Evolutionary conservation across 2,329 filamentous ascomycete species (phyloP), one percentile per base, ranked within the genome.

Genomic region (Cordyceps cateniannulata): DNA sequence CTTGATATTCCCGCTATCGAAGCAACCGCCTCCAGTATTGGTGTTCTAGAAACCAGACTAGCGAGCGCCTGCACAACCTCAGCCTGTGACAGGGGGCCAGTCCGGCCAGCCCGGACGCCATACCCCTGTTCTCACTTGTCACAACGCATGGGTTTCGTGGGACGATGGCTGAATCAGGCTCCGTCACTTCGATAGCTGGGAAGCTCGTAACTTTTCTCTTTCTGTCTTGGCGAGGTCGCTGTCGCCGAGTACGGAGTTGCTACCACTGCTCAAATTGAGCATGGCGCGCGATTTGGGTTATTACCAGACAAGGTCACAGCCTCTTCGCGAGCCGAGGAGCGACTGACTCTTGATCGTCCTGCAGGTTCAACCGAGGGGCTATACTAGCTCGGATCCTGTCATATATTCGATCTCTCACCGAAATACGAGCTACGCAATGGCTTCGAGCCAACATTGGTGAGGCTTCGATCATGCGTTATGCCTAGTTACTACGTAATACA

Each of bases 1-100:
- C 44, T 32, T 25, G 29, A 49, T 16, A 49, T 5, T 5, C 40
- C 20, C 54, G 29, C 54, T 57, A 48, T 57, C 54, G 54, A 57
- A 48, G 24, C 8, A n/a, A 24, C 42, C 40, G 40, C 40, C 22
- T 40, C 53, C 25, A 16, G 40, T 10, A 3, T 14, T 18, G 27
- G 38, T 40, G 54, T 57, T 57, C 54, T 57, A 57, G 54, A 57
- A 57, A 49, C 29, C 29, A 24, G 9, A 35, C 54, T 57, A 57
- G 44, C 44, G 29, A 57, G 42, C 54, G 40, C 25, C 53, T 47
- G 52, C 40, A 20, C 52, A 48, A 38, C 54, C 54, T 48, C 25
- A 25, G 27, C 35, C 42, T 10, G 14, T 3, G 38, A 20, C 52
- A 56, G 40, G 40, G 27, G 44, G 44, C 18, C 18, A 27, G 10